phyloP scores from a whole-genome alignment of 345 rosid species.

The Bruguiera parviflora region DNA sequence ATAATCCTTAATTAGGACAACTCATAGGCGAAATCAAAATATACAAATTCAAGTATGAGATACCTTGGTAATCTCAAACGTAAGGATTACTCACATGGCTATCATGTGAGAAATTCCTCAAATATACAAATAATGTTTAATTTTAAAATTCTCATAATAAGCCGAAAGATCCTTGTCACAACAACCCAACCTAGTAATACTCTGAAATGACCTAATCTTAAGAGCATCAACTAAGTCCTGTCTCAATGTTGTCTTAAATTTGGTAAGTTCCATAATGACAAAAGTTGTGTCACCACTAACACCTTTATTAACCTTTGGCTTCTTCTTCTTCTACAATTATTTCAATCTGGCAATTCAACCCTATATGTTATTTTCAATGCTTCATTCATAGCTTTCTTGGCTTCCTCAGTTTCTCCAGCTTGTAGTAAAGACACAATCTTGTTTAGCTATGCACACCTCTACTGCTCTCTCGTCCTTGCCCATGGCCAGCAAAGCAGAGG shows the following conservation, averaged over 20 bases:
- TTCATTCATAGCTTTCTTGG: constrained; percentile 82
- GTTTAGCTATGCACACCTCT: constrained; percentile 90
- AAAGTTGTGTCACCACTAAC: constrained; percentile 66
- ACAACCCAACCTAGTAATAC: constrained; percentile 66
- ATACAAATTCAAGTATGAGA: no score
- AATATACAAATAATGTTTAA: no score
- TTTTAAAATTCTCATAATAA: no score
- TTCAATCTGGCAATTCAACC: constrained; percentile 87
- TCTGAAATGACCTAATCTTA: constrained; percentile 75
- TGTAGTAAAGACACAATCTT: constrained; percentile 87
- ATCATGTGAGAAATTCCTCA: no score
- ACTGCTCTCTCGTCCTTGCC: constrained; percentile 93
- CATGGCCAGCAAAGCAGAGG: constrained; percentile 87
- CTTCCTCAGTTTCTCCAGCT: constrained; percentile 90
- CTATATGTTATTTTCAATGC: constrained; percentile 92
- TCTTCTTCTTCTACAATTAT: constrained; percentile 90
- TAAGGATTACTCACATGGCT: no score
- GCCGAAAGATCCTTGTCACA: constrained; percentile 60
- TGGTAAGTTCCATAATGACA: constrained; percentile 60
- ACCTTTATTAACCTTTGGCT: constrained; percentile 54
- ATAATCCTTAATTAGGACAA: no score
- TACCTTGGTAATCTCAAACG: no score
- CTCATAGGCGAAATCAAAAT: no score
- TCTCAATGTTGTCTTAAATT: constrained; percentile 66
- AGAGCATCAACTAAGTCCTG: constrained; percentile 68